Base-by-base conservation (phyloP, 805 yeast genomes). In the Saccharomycodes ludwigii region DNA sequence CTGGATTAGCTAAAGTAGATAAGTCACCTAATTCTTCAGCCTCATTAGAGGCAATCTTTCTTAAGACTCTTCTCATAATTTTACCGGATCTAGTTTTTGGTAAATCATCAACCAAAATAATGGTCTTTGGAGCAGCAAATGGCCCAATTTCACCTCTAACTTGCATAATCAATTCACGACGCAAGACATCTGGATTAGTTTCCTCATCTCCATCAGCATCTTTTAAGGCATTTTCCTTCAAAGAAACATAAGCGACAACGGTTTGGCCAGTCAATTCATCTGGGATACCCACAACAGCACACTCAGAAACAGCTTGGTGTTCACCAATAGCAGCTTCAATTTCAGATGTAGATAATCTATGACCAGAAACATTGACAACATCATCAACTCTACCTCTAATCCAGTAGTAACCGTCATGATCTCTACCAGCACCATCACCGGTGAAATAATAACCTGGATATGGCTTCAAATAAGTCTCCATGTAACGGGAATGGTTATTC, bases 81-180 rank as follows among this genome's bases (percentile, higher is more conserved):
- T 91, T 91, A 47, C 98, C 98, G 8, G 95, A 84, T 65, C 98
- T 76, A 16, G 98, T 91, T 72, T 88, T 91, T 61, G 98, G 98
- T 58, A 91, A 72, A 54, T 91, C 97, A 38, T 74, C 77, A 34
- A 88, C 94, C 37, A 86, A 62, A 46, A 78, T 65, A 37, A 86
- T 76, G 31, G 76, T 65, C 60, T 86, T 86, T 52, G 98, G 98
- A 35, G 97, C 94, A 14, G 98, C 98, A 60, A 84, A 84, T 30
- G 84, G 84, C 20, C 58, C 59, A 32, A 48, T 50, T 50, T 79
- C 84, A 56, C 82, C 79, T 59, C 98, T 74, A 31, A 91, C 95
- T 40, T 84, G 83, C 59, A 85, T 63, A 36, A 85, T 71, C 41
- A 93, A 73, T 54, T 81, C 84, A 58, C 71, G 73, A 56, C 76